Base-by-base conservation (phyloP, 306 rosid genomes). In the Cicer yamashitae region DNA sequence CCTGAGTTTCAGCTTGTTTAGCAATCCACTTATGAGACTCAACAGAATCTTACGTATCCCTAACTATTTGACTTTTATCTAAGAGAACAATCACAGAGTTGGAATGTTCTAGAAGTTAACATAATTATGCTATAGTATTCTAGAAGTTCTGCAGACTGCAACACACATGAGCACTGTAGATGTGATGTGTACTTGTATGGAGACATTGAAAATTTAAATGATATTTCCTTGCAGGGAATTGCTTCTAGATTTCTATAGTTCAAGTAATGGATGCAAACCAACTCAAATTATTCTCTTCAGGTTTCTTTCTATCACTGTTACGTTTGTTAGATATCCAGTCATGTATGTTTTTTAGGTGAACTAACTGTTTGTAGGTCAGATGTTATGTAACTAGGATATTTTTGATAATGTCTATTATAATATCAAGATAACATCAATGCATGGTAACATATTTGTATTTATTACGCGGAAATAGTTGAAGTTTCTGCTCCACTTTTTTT, bases 261-360 rank as follows among this genome's bases (percentile, higher is more conserved):
- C 98, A 15, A 90, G 96, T 83, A 67, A 75, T n/a, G 70, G 82
- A 17, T 87, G 71, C 48, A 94, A 87, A 77, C 97, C 98, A 63
- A 68, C 86, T 66, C 98, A 94, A 86, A 85, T 94, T 75, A 87
- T 94, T 81, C 74, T 91, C 56, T 94, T 94, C 97, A 94, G 97
- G 98, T 94, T 70, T 71, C 64, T 73, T 20, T 76, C 71, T 74
- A 66, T 65, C 41, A 54, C 70, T 69, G 10, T 58, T 70, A 7
- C 30, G 3, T 61, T 73, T 66, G 22, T 47, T 78, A 17, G 34
- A 57, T 18, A 57, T 70, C 11, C 25, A 2, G 7, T 71, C 52
- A n/a, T 63, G 15, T 30, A 57, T 81, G 73, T 59, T 57, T 39
- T 53, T 58, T 63, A 2, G 25, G 67, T 40, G 50, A 73, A 61